Evolutionary conservation across 805 yeast genomes (phyloP).

Genomic region (Ogataea polymorpha): DNA sequence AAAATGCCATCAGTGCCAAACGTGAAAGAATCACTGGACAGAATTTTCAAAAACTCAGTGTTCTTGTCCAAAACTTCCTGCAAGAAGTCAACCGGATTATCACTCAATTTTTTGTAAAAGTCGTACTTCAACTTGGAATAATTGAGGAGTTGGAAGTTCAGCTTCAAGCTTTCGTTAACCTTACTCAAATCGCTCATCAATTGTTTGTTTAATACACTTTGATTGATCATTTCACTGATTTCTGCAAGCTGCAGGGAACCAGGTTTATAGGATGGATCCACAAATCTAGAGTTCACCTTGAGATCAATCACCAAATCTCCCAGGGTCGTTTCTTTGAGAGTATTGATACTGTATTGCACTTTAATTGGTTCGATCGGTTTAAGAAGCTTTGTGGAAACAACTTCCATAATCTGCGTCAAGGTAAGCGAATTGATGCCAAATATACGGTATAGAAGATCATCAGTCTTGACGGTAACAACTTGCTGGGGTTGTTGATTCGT

Average conservation of each 20-base stretch:
- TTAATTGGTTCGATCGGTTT: slow-evolving; percentile 78
- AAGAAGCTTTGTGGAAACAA: slow-evolving; percentile 62
- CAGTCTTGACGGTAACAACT: slow-evolving; percentile 35
- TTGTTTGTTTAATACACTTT: slow-evolving; percentile 42
- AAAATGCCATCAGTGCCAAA: slow-evolving; percentile 31
- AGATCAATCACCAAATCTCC: slow-evolving; percentile 82
- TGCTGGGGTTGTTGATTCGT: slow-evolving; percentile 23
- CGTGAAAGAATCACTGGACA: slow-evolving; percentile 66
- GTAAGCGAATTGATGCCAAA: slow-evolving; percentile 53
- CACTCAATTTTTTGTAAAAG: slow-evolving; percentile 70
- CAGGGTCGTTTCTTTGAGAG: slow-evolving; percentile 71
- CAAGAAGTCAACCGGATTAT: slow-evolving; percentile 75
- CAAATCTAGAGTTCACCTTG: slow-evolving; percentile 44
- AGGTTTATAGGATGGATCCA: slow-evolving; percentile 38
- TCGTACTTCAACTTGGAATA: slow-evolving; percentile 64
- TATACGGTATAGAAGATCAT: slow-evolving; percentile 43
- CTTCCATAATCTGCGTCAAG: slow-evolving; percentile 70
- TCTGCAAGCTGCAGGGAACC: slow-evolving; percentile 36
- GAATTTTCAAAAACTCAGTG: slow-evolving; percentile 76
- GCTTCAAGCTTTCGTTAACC: slow-evolving; percentile 36
- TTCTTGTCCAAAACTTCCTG: slow-evolving; percentile 76
- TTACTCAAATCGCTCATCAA: slow-evolving; percentile 37
- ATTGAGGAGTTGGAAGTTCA: slow-evolving; percentile 52
- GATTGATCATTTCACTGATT: slow-evolving; percentile 41
- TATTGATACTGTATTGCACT: slow-evolving; percentile 70